Conservation (phyloP, 1,139 yeast genomes). For the Taphrina sp. region DNA sequence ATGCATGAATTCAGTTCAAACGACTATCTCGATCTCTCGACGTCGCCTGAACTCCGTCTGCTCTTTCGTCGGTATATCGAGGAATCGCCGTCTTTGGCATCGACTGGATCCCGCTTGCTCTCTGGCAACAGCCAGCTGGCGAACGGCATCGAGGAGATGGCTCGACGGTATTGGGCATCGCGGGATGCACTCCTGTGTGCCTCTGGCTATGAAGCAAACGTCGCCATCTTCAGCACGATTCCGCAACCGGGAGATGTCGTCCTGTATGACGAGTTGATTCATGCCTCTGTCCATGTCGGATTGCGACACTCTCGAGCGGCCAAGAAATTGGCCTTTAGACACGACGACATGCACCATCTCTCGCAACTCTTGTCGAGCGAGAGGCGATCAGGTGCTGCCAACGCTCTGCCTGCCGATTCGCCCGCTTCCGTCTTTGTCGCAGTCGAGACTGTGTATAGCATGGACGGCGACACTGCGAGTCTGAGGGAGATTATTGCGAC, state of each 20-base stretch:
- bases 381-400: no score
- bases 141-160: constrained; percentile 38
- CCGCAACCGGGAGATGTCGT: constrained; percentile 41
- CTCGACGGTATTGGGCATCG: constrained; percentile 39
- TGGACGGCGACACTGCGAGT: constrained; percentile 43
- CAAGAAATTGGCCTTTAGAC: constrained; percentile 35
- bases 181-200: constrained; percentile 40
- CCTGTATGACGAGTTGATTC: constrained; percentile 42
- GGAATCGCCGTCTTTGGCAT: constrained; percentile 36
- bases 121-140: constrained; percentile 41
- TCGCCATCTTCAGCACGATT: constrained; percentile 40
- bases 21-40: constrained; percentile 39
- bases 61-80: constrained; percentile 1
- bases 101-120: constrained; percentile 42
- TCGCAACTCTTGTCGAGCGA: constrained; percentile 9
- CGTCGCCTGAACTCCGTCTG: constrained; percentile 3
- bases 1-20: constrained; percentile 41
- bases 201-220: constrained; percentile 43
- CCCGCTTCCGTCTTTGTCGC: constrained; percentile 38
- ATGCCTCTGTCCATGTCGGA: constrained; percentile 43
- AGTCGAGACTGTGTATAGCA: constrained; percentile 42
- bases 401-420: background rate
- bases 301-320: constrained; percentile 39
- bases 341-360: constrained; percentile 37
- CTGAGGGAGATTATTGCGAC: constrained; percentile 36